phyloP scores from a whole-genome alignment of 2,329 filamentous ascomycete species.

The Incumbomyces delicatus region DNA sequence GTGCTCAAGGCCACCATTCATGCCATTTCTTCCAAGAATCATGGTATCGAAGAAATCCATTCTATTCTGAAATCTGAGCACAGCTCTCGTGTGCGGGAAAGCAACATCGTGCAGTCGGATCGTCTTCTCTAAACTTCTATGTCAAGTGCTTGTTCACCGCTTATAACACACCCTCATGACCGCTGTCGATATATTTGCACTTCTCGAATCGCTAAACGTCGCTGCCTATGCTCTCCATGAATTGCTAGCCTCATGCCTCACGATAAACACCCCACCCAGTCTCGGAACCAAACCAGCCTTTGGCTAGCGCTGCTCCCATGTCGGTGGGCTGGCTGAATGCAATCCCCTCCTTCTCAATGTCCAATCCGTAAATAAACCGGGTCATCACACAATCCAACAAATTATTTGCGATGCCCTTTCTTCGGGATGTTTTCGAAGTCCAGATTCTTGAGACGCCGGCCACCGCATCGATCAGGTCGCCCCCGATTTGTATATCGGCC shows the following conservation, averaged over 20 bases:
- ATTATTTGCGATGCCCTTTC: conserved; percentile 47
- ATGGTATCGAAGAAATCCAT: too few relatives aligned
- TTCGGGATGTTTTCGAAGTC: conserved; percentile 48
- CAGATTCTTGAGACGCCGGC: conserved; percentile 57
- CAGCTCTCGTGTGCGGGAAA: too few relatives aligned
- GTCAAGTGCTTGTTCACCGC: background rate
- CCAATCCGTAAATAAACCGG: conserved; percentile 47
- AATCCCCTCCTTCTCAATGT: conserved; percentile 45
- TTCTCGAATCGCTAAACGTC: too few relatives aligned
- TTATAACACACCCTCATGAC: background rate
- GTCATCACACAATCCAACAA: conserved; percentile 47
- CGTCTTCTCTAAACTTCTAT: background rate
- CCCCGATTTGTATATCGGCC: conserved; percentile 26
- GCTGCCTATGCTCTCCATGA: too few relatives aligned
- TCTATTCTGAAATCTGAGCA: too few relatives aligned
- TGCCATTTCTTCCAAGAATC: too few relatives aligned
- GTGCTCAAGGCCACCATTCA: too few relatives aligned
- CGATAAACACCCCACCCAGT: conserved; percentile 52
- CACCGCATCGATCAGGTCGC: conserved; percentile 37
- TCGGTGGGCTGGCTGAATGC: conserved; percentile 60
- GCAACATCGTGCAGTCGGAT: too few relatives aligned
- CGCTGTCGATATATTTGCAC: background rate
- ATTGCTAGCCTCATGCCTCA: conserved; percentile 25
- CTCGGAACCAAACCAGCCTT: conserved; percentile 46
- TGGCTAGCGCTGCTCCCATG: conserved; percentile 48